Percentiles rank a stretch among this genome's conserved stretches.
These are phyloP conservation scores for Cryptococcus floricola DNA, from an alignment of 1,284 basidiomycete genomes.

Conservation along the genomic window DNA sequence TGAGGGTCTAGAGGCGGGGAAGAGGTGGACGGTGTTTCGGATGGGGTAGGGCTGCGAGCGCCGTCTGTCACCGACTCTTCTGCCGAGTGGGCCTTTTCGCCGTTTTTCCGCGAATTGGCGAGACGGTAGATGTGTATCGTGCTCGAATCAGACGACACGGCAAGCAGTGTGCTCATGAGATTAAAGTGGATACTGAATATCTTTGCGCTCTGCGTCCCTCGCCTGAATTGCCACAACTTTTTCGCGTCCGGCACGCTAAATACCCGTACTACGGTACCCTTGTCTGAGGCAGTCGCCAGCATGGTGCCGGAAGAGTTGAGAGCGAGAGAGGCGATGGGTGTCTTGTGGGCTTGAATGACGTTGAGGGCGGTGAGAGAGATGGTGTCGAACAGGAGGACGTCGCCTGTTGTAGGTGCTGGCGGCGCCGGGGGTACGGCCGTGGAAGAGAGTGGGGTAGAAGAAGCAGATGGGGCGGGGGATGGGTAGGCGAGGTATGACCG, in stretches of 20 bases:
- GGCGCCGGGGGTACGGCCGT: constrained; percentile 49
- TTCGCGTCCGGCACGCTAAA: constrained; percentile 88
- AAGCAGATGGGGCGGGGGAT: constrained; percentile 81
- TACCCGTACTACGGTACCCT: constrained; percentile 95
- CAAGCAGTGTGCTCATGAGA: constrained; percentile 72
- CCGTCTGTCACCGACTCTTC: constrained; percentile 13
- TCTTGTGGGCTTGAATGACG: constrained; percentile 95
- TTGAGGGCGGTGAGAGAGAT: constrained; percentile 85
- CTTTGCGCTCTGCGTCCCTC: constrained; percentile 78
- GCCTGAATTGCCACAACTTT: constrained; percentile 89
- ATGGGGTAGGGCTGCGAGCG: constrained; percentile 21
- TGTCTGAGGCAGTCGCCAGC: constrained; percentile 90
- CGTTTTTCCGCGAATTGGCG: constrained; percentile 24
- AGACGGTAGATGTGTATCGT: constrained; percentile 98
- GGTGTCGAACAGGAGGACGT: constrained; percentile 90
- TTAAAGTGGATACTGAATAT: constrained; percentile 96
- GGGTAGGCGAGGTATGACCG: constrained; percentile 94
- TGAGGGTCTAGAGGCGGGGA: constrained; percentile 23
- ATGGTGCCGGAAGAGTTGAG: constrained; percentile 85
- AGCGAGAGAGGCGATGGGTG: constrained; percentile 81
- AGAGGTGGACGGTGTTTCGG: constrained; percentile 25
- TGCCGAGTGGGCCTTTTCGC: not conserved
- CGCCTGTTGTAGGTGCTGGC: constrained; percentile 62
- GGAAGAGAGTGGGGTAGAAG: constrained; percentile 54
- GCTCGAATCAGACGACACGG: constrained; percentile 86